A percentile compares a stretch with the other conserved stretches of the same genome.
Conservation (phyloP, 495 filamentous ascomycete species). For the Trypethelium eluteriae region DNA sequence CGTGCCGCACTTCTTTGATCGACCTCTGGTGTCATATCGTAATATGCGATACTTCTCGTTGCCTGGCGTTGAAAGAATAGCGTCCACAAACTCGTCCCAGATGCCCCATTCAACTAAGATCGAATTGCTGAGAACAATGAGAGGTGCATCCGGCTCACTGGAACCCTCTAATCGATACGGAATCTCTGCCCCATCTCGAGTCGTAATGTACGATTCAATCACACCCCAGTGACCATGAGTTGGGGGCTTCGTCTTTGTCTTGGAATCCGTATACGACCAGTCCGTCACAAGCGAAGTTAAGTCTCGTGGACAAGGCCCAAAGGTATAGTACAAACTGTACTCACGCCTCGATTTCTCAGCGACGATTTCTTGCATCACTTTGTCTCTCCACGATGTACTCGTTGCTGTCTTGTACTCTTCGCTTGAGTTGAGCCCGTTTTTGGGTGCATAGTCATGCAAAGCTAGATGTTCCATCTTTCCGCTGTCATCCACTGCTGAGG, state of each 20-base stretch:
- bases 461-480: slow-evolving; percentile 50
- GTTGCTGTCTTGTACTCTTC: slow-evolving; percentile 55
- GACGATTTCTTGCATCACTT: slow-evolving; percentile 50
- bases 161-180: slow-evolving; percentile 70
- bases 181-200: slow-evolving; percentile 56
- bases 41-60: slow-evolving; percentile 62
- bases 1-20: slow-evolving; percentile 38
- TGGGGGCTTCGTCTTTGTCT: slow-evolving; percentile 46
- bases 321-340: slow-evolving; percentile 70
- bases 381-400: slow-evolving; percentile 49
- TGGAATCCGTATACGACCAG: slow-evolving; percentile 49
- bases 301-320: slow-evolving; percentile 65
- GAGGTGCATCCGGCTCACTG: slow-evolving; percentile 54
- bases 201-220: slow-evolving; percentile 59
- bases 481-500: slow-evolving; percentile 45
- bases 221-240: slow-evolving; percentile 38
- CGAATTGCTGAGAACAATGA: slow-evolving; percentile 66
- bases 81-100: slow-evolving; percentile 63
- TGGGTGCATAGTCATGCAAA: slow-evolving; percentile 61
- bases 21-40: slow-evolving; percentile 62
- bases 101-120: slow-evolving; percentile 65
- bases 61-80: slow-evolving; percentile 49
- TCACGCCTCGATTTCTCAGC: slow-evolving; percentile 47
- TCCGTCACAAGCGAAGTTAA: slow-evolving; percentile 41
- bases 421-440: slow-evolving; percentile 54